Conservation (phyloP, 2,329 filamentous ascomycete species). For the Helotiales sp. region DNA sequence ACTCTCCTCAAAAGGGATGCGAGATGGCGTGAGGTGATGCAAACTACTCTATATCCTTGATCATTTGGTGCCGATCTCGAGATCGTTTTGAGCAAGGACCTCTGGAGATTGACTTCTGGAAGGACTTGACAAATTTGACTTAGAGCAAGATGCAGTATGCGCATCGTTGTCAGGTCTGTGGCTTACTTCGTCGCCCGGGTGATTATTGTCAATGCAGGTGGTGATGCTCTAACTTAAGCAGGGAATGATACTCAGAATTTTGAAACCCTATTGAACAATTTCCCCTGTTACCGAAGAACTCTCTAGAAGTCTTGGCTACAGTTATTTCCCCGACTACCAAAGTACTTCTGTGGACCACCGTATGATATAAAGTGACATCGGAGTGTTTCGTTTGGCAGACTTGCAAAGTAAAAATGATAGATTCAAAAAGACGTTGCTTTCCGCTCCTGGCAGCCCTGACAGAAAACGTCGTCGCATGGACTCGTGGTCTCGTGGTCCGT, state of each 20-base stretch:
- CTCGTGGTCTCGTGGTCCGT: not conserved
- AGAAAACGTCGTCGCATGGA: constrained; percentile 8
- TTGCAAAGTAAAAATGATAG: not conserved
- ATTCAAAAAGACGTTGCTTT: not conserved
- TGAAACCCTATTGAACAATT: no score
- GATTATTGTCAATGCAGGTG: no score
- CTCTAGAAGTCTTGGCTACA: no score
- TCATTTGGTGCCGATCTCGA: not conserved
- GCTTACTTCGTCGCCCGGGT: not conserved
- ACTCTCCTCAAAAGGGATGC: not conserved
- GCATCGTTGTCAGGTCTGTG: not conserved
- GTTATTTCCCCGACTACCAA: no score
- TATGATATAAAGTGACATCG: not conserved
- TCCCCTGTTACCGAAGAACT: no score
- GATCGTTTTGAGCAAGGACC: not conserved
- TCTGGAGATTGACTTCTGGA: not conserved
- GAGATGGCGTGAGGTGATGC: not conserved
- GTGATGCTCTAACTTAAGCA: no score
- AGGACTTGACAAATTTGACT: not conserved
- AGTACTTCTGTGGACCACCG: no score
- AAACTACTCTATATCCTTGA: not conserved
- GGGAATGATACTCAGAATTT: no score
- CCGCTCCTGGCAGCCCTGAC: not conserved
- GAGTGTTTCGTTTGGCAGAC: no score
- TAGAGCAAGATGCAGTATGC: not conserved